phyloP scores from a whole-genome alignment of 352 stramenopile genomes.

The Lagenidium sp. region DNA sequence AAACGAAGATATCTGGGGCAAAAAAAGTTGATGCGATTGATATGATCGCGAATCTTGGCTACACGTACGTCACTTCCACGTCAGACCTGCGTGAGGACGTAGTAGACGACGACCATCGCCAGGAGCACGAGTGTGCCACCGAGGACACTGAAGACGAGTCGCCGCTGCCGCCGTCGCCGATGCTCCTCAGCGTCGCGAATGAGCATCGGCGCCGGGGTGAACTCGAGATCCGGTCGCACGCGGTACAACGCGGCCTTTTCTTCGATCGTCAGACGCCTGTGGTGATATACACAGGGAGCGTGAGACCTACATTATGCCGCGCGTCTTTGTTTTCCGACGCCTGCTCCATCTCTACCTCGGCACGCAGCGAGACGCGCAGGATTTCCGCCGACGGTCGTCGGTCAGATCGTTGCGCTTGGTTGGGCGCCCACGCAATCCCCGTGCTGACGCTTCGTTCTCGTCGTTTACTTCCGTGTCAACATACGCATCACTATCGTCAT shows the following conservation, averaged over 20 bases:
- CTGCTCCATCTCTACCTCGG: constrained; percentile 22
- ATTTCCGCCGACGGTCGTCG: constrained; percentile 8
- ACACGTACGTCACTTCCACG: too few species aligned
- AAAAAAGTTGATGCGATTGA: constrained; percentile 9
- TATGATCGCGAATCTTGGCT: too few species aligned
- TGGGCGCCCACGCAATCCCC: too few species aligned
- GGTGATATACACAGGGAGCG: neutral
- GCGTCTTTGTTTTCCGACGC: too few species aligned
- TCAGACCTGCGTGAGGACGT: constrained; percentile 35
- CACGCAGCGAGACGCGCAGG: constrained; percentile 38
- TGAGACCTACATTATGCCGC: too few species aligned
- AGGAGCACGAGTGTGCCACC: constrained; percentile 52
- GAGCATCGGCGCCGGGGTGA: constrained; percentile 50
- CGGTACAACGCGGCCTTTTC: constrained; percentile 70
- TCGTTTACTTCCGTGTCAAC: too few species aligned
- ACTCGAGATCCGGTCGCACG: constrained; percentile 55
- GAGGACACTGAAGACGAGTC: constrained; percentile 60
- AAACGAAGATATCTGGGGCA: too few species aligned
- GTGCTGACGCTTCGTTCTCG: too few species aligned
- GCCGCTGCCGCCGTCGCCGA: constrained; percentile 45
- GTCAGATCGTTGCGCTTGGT: constrained; percentile 1
- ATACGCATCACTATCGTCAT: too few species aligned
- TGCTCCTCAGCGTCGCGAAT: constrained; percentile 54
- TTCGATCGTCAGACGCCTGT: constrained; percentile 54
- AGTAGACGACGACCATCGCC: constrained; percentile 78